Percentiles rank a stretch among this genome's conserved stretches.
phyloP scores from a whole-genome alignment of 805 yeast genomes.

The Metschnikowia noctiluminum region DNA sequence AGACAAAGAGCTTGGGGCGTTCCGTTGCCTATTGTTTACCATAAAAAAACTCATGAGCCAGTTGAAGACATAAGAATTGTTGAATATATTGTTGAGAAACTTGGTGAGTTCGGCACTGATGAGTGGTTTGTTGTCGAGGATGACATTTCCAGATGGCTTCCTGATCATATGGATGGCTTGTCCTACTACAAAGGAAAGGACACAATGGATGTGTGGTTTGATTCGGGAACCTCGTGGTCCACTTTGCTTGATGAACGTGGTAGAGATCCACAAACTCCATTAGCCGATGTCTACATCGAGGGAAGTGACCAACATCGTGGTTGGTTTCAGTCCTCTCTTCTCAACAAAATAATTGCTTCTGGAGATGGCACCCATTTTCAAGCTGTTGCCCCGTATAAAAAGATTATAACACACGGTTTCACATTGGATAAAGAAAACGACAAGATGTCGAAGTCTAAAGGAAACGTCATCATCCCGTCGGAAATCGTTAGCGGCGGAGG shows the following conservation, averaged over 20 bases:
- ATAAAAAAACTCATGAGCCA: conserved; percentile 56
- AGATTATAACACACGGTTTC: conserved; percentile 90
- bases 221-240: conserved; percentile 92
- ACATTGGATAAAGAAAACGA: conserved; percentile 79
- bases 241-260: conserved; percentile 40
- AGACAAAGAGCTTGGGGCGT: conserved; percentile 98
- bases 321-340: conserved; percentile 93
- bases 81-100: conserved; percentile 49
- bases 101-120: conserved; percentile 62
- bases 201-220: conserved; percentile 99
- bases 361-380: conserved; percentile 41
- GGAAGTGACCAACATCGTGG: conserved; percentile 99
- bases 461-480: conserved; percentile 72
- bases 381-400: conserved; percentile 57
- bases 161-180: conserved; percentile 45
- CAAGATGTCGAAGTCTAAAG: conserved; percentile 93
- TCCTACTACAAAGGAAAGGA: conserved; percentile 68
- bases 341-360: conserved; percentile 63
- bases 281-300: conserved; percentile 83
- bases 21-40: conserved; percentile 84
- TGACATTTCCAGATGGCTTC: conserved; percentile 70
- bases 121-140: conserved; percentile 69
- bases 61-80: conserved; percentile 57
- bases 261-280: conserved; percentile 27
- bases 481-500: conserved; percentile 62